Percentiles rank a stretch among this genome's conserved stretches.
Conservation (phyloP, 208 protist species). For the Leishmania aethiopica region DNA sequence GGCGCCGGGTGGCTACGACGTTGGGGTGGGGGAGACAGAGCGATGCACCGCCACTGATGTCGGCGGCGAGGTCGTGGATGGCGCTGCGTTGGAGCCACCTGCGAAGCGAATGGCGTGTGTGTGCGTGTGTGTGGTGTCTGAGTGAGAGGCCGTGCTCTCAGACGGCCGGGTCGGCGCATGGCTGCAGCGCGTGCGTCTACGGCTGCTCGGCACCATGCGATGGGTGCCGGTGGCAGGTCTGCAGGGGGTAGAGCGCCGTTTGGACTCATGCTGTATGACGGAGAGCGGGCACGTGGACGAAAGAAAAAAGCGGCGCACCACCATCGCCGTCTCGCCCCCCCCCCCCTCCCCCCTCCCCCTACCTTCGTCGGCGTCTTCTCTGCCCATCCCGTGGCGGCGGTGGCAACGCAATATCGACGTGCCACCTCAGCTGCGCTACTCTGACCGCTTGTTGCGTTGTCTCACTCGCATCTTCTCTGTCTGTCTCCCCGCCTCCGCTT, state of each 20-base stretch:
- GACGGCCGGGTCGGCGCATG: too few relatives aligned
- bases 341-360: too few relatives aligned
- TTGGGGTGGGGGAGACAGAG: too few relatives aligned
- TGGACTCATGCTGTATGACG: too few relatives aligned
- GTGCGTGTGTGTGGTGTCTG: background rate
- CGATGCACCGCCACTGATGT: too few relatives aligned
- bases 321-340: too few relatives aligned
- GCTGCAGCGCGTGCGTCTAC: background rate
- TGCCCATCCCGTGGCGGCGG: background rate
- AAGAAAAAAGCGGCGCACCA: too few relatives aligned
- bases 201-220: background rate
- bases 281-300: too few relatives aligned
- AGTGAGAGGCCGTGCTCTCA: background rate
- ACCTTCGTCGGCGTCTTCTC: background rate
- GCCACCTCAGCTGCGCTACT: background rate
- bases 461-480: background rate
- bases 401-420: background rate
- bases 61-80: too few relatives aligned
- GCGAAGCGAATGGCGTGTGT: background rate
- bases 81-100: background rate
- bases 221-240: background rate
- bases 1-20: too few relatives aligned
- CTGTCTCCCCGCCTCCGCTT: background rate
- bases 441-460: background rate
- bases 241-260: background rate